Percentiles rank a stretch among this genome's conserved stretches.
These are phyloP conservation scores for Exophiala sp. DNA, from an alignment of 2,329 filamentous ascomycete species.

Conservation along the genomic window DNA sequence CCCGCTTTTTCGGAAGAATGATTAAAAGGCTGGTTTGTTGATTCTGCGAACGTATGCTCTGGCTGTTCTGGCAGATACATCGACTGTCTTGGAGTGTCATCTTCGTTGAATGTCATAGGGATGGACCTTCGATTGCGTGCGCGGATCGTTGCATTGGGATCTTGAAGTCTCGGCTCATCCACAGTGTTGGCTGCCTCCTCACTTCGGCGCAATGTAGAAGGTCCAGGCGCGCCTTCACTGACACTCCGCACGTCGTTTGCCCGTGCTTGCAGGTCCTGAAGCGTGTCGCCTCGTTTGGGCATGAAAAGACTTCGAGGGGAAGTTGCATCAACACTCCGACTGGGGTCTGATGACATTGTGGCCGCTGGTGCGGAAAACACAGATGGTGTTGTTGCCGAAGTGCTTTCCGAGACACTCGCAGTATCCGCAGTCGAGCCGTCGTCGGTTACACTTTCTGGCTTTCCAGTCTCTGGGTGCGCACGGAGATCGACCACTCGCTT, in stretches of 20 bases:
- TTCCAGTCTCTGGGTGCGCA: slow-evolving; percentile 38
- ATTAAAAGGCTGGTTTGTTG: slow-evolving; percentile 34
- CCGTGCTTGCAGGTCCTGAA: not conserved
- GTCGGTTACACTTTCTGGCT: slow-evolving; percentile 41
- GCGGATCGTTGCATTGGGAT: slow-evolving; percentile 24
- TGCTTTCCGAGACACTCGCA: slow-evolving; percentile 37
- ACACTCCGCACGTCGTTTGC: slow-evolving; percentile 11
- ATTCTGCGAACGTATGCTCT: slow-evolving; percentile 1
- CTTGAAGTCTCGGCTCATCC: slow-evolving; percentile 7
- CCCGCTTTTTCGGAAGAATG: slow-evolving; percentile 4
- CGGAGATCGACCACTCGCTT: slow-evolving; percentile 49
- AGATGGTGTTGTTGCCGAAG: slow-evolving; percentile 39
- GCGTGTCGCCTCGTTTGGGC: not conserved
- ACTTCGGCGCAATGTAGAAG: not conserved
- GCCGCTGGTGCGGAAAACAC: slow-evolving; percentile 53
- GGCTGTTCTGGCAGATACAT: slow-evolving; percentile 22
- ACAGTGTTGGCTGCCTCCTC: slow-evolving; percentile 9
- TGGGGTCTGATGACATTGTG: slow-evolving; percentile 44
- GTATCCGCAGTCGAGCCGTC: slow-evolving; percentile 35
- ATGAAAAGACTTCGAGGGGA: slow-evolving; percentile 50
- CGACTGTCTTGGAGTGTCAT: slow-evolving; percentile 26
- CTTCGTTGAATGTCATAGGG: slow-evolving; percentile 14
- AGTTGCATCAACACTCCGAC: slow-evolving; percentile 54
- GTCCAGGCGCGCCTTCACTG: slow-evolving; percentile 14
- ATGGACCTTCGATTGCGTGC: slow-evolving; percentile 13